These are phyloP conservation scores for Trichosporon sp. DNA, from an alignment of 1,284 basidiomycete genomes.

Conservation along the genomic window DNA sequence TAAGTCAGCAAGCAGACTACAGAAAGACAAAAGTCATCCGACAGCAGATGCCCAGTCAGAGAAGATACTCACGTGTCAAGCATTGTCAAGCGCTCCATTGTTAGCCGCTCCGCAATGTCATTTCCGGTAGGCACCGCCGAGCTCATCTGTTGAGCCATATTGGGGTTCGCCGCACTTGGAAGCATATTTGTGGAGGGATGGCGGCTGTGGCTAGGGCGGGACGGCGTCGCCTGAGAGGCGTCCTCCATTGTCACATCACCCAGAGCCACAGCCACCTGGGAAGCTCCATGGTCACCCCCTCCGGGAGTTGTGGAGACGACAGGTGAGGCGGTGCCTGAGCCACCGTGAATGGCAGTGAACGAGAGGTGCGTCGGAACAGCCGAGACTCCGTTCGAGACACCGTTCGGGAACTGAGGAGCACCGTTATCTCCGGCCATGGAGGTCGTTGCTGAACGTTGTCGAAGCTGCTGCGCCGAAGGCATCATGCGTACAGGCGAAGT, in stretches of 20 bases:
- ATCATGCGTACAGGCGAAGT: slow-evolving; percentile 36
- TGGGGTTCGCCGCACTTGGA: neutral
- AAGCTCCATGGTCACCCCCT: neutral
- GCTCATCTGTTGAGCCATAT: neutral
- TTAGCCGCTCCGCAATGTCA: slow-evolving; percentile 15
- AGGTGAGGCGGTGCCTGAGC: neutral
- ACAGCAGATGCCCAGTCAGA: neutral
- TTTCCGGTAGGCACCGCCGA: slow-evolving; percentile 3
- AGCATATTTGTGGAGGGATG: neutral
- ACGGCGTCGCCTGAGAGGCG: slow-evolving; percentile 17
- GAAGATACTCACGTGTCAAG: slow-evolving; percentile 36
- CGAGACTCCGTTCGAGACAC: slow-evolving; percentile 9
- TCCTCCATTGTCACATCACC: slow-evolving; percentile 38
- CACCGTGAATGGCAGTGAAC: slow-evolving; percentile 25
- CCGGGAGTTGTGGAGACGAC: neutral
- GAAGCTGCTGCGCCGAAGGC: slow-evolving; percentile 24
- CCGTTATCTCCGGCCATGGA: neutral
- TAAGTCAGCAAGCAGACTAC: slow-evolving; percentile 9
- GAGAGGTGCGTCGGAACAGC: slow-evolving; percentile 36
- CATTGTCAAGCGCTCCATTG: slow-evolving; percentile 25
- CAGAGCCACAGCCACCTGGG: neutral
- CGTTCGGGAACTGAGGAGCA: neutral
- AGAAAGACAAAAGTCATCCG: neutral
- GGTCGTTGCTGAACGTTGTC: neutral
- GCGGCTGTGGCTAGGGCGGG: slow-evolving; percentile 9